These are phyloP conservation scores for Bonnemaisonia californica DNA, from an alignment of 31 red algal species.

Conservation along the genomic window DNA sequence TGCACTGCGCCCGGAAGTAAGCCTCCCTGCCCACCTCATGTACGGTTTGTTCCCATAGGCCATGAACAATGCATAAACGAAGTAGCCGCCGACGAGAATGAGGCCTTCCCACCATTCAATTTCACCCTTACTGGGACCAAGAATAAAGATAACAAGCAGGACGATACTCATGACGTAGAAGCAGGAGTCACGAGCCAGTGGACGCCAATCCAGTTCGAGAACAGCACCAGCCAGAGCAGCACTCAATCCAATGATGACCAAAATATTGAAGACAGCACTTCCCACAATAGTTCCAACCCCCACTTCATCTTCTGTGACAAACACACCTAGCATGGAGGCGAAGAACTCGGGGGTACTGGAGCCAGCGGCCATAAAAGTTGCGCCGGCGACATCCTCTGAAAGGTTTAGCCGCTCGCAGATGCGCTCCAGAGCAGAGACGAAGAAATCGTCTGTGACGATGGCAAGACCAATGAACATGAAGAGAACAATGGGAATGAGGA, in stretches of 20 bases:
- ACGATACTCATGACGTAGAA: slow-evolving; percentile 75
- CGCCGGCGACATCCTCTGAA: slow-evolving; percentile 81
- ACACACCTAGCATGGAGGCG: slow-evolving; percentile 73
- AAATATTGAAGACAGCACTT: slow-evolving; percentile 83
- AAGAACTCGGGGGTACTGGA: slow-evolving; percentile 82
- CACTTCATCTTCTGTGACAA: slow-evolving; percentile 77
- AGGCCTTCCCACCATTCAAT: slow-evolving; percentile 81
- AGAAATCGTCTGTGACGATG: slow-evolving; percentile 88
- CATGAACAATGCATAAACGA: slow-evolving; percentile 75
- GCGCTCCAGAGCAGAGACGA: slow-evolving; percentile 73
- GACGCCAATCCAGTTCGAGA: slow-evolving; percentile 76
- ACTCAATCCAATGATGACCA: slow-evolving; percentile 75
- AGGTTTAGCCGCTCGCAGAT: slow-evolving; percentile 81
- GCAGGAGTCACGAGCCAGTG: slow-evolving; percentile 62
- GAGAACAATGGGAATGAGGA: slow-evolving; percentile 66
- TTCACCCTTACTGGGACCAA: slow-evolving; percentile 35
- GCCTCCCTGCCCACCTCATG: slow-evolving; percentile 52
- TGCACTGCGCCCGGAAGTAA: not conserved
- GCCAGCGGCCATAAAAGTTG: slow-evolving; percentile 86
- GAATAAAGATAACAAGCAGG: slow-evolving; percentile 56
- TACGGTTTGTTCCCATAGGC: slow-evolving; percentile 78
- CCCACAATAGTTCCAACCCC: slow-evolving; percentile 87
- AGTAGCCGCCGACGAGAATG: slow-evolving; percentile 56
- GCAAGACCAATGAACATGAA: slow-evolving; percentile 72
- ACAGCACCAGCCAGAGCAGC: slow-evolving; percentile 83